These are phyloP conservation scores for Symbiotaphrina buchneri DNA, from an alignment of 495 filamentous ascomycete species.

Conservation along the genomic window DNA sequence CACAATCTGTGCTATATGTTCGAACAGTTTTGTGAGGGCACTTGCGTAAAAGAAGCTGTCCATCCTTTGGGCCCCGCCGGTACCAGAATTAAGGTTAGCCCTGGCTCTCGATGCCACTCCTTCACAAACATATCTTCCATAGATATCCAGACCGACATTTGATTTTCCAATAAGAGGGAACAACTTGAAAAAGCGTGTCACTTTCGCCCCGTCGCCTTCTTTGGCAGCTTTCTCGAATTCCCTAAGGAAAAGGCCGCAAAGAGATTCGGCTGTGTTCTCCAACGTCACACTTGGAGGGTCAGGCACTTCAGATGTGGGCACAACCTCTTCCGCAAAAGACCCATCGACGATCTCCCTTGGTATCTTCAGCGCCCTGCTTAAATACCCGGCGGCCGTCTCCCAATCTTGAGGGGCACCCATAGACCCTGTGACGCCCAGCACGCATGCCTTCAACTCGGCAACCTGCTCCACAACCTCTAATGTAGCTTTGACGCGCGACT, in stretches of 20 bases:
- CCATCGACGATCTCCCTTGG: conserved; percentile 59
- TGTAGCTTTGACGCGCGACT: conserved; percentile 72
- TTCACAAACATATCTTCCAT: conserved; percentile 85
- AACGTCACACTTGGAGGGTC: conserved; percentile 77
- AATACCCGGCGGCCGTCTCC: conserved; percentile 84
- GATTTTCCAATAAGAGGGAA: conserved; percentile 86
- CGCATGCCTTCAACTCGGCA: conserved; percentile 83
- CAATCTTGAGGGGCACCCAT: conserved; percentile 98
- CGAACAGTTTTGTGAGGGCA: conserved; percentile 76
- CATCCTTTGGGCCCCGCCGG: conserved; percentile 31
- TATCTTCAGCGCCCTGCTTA: conserved; percentile 60
- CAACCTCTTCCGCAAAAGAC: conserved; percentile 78
- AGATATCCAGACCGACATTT: conserved; percentile 79
- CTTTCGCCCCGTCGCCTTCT: conserved; percentile 62
- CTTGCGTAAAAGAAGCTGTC: conserved; percentile 83
- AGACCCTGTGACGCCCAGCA: conserved; percentile 80
- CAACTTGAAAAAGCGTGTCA: conserved; percentile 93
- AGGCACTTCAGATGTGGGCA: conserved; percentile 86
- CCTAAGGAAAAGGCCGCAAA: conserved; percentile 73
- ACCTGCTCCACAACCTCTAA: conserved; percentile 89
- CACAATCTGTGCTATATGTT: conserved; percentile 91
- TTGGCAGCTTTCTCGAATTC: conserved; percentile 87
- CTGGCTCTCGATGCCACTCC: conserved; percentile 72
- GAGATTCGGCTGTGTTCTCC: conserved; percentile 60
- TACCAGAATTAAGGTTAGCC: conserved; percentile 43